Evolutionary conservation across 129 eudicot genomes (phyloP).

Genomic region (Chrysanthemum makinoi): DNA sequence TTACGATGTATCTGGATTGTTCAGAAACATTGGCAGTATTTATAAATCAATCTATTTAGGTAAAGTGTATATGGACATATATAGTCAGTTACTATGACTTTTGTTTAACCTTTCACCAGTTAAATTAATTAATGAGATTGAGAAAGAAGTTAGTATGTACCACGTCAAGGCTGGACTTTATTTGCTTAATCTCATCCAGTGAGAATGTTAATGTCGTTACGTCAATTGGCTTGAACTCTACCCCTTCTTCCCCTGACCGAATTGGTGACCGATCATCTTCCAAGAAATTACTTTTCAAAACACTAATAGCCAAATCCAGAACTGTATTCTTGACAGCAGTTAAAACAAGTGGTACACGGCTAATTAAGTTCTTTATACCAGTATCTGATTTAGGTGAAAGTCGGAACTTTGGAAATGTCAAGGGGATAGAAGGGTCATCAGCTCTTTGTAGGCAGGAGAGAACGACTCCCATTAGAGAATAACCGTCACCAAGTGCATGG

Average conservation of each 20-base stretch:
- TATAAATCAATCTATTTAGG: no score
- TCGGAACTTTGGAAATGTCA: conserved; percentile 39
- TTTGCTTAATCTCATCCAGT: conserved; percentile 36
- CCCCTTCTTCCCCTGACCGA: conserved; percentile 26
- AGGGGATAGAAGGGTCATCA: conserved; percentile 41
- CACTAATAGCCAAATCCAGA: conserved; percentile 32
- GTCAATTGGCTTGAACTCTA: conserved; percentile 28
- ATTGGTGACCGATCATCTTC: conserved; percentile 38
- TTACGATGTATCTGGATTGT: no score
- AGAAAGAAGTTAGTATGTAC: conserved; percentile 27
- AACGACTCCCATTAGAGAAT: conserved; percentile 42
- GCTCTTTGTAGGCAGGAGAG: conserved; percentile 44
- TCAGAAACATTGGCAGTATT: no score
- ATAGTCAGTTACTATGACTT: no score
- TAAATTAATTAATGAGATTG: background rate
- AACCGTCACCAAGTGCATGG: conserved; percentile 56
- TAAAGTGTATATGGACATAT: no score
- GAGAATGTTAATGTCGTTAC: conserved; percentile 38
- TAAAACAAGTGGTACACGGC: conserved; percentile 22
- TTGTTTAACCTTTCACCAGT: no score
- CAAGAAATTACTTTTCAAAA: conserved; percentile 30
- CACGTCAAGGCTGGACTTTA: conserved; percentile 34
- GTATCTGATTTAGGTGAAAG: background rate
- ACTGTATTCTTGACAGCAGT: conserved; percentile 23
- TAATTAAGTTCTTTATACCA: background rate